These are phyloP conservation scores for Tylopilus orsonianus DNA, from an alignment of 1,284 basidiomycete genomes.

Conservation along the genomic window DNA sequence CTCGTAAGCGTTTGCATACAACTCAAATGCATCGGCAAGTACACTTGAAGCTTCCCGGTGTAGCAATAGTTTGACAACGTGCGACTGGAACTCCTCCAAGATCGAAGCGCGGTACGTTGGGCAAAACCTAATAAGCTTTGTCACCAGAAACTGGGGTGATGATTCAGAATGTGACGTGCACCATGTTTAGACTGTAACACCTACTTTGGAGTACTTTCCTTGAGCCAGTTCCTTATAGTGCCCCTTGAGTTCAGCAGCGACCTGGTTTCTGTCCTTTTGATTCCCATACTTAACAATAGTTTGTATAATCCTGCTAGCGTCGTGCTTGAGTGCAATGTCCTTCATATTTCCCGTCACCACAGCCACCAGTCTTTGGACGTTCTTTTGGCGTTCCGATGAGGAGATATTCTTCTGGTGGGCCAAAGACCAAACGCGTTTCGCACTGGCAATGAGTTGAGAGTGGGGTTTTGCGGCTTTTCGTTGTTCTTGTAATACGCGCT, in stretches of 20 bases:
- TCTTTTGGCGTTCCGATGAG: constrained; percentile 69
- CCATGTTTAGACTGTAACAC: constrained; percentile 12
- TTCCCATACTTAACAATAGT: constrained; percentile 82
- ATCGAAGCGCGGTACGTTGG: constrained; percentile 71
- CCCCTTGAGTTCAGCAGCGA: constrained; percentile 81
- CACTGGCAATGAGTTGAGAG: constrained; percentile 67
- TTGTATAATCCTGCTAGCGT: constrained; percentile 86
- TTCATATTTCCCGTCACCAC: constrained; percentile 76
- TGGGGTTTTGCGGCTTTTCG: constrained; percentile 77
- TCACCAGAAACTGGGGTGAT: constrained; percentile 70
- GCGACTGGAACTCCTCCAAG: constrained; percentile 72
- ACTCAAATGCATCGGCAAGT: constrained; percentile 83
- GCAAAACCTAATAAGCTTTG: constrained; percentile 80
- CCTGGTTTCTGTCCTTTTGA: constrained; percentile 74
- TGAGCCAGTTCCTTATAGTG: constrained; percentile 75
- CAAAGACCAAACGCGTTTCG: constrained; percentile 81
- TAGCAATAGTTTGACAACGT: constrained; percentile 71
- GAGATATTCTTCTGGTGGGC: constrained; percentile 74
- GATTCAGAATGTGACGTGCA: not conserved
- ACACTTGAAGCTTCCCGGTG: constrained; percentile 82
- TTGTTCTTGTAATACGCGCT: constrained; percentile 61
- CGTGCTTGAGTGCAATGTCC: constrained; percentile 87
- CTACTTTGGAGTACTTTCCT: constrained; percentile 86
- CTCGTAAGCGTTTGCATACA: constrained; percentile 82
- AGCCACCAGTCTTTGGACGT: constrained; percentile 70